Conservation (phyloP, 2,329 filamentous ascomycete species). For the Fusarium nelsonii region DNA sequence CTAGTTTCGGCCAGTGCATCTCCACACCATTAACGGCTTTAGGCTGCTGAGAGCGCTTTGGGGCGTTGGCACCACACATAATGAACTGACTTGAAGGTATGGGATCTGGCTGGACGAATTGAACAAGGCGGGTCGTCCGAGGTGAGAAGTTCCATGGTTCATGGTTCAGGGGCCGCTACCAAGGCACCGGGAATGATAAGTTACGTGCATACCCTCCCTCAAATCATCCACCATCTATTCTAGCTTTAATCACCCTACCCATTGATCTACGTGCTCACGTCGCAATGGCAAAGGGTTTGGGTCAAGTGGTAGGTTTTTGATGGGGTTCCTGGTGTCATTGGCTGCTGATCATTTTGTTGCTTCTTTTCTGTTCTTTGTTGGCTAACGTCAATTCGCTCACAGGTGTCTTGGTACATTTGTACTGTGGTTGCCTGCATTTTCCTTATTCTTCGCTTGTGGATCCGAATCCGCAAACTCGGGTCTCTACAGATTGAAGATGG, state of each 20-base stretch:
- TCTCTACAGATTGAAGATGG: conserved; percentile 36
- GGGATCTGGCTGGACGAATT: background rate
- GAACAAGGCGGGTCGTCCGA: background rate
- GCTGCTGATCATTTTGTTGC: background rate
- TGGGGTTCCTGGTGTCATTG: background rate
- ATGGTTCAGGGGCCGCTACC: conserved; percentile 1
- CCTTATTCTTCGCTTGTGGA: conserved; percentile 35
- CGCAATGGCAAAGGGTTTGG: conserved; percentile 44
- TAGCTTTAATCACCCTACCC: background rate
- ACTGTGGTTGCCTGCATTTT: conserved; percentile 39
- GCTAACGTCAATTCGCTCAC: background rate
- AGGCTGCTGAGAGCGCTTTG: background rate
- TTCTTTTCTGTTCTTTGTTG: background rate
- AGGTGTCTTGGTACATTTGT: conserved; percentile 46
- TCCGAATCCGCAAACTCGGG: conserved; percentile 38
- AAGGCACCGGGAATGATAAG: conserved; percentile 28
- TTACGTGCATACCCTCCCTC: conserved; percentile 22
- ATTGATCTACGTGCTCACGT: conserved; percentile 7
- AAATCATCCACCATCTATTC: background rate
- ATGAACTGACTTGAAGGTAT: conserved; percentile 7
- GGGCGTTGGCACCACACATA: background rate
- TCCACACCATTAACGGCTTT: conserved; percentile 8
- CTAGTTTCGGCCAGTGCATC: background rate
- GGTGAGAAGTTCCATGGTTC: background rate
- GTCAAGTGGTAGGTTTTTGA: conserved; percentile 39